phyloP scores from a whole-genome alignment of 495 filamentous ascomycete species.

The Aspergillus nidulans region DNA sequence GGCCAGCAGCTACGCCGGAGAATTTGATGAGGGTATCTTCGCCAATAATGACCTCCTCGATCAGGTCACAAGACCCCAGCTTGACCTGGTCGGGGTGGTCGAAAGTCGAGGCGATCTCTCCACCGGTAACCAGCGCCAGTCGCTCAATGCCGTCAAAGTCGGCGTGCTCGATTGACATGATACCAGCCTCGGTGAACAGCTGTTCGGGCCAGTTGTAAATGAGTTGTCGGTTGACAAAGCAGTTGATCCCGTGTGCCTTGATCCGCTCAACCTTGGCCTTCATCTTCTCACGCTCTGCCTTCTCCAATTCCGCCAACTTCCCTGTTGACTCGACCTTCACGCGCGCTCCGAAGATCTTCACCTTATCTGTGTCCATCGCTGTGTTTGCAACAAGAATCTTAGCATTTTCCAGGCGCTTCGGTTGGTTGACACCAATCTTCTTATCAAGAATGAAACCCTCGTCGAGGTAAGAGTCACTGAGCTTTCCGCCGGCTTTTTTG shows the following conservation, averaged over 20 bases:
- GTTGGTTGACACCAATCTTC: slow-evolving; percentile 97
- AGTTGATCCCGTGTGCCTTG: slow-evolving; percentile 98
- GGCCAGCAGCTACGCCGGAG: slow-evolving; percentile 88
- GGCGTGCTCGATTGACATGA: slow-evolving; percentile 97
- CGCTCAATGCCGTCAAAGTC: slow-evolving; percentile 98
- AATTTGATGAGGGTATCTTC: slow-evolving; percentile 97
- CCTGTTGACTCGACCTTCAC: slow-evolving; percentile 91
- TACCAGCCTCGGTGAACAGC: slow-evolving; percentile 94
- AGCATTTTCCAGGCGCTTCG: slow-evolving; percentile 93
- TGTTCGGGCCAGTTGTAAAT: slow-evolving; percentile 99
- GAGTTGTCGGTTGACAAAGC: slow-evolving; percentile 97
- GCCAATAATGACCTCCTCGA: slow-evolving; percentile 96
- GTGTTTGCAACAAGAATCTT: slow-evolving; percentile 98
- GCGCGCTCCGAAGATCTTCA: slow-evolving; percentile 97
- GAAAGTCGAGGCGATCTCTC: slow-evolving; percentile 95
- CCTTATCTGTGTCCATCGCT: slow-evolving; percentile 98
- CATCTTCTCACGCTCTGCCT: slow-evolving; percentile 98
- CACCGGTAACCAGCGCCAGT: slow-evolving; percentile 89
- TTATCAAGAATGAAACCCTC: slow-evolving; percentile 99
- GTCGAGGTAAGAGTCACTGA: slow-evolving; percentile 94
- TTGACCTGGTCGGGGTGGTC: slow-evolving; percentile 97
- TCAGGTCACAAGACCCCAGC: slow-evolving; percentile 89
- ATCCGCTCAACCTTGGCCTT: slow-evolving; percentile 97
- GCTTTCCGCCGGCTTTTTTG: slow-evolving; percentile 97
- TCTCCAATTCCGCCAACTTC: slow-evolving; percentile 94